Evolutionary conservation across 2,329 filamentous ascomycete genomes (phyloP).

Genomic region (Decorospora gaudefroyi): DNA sequence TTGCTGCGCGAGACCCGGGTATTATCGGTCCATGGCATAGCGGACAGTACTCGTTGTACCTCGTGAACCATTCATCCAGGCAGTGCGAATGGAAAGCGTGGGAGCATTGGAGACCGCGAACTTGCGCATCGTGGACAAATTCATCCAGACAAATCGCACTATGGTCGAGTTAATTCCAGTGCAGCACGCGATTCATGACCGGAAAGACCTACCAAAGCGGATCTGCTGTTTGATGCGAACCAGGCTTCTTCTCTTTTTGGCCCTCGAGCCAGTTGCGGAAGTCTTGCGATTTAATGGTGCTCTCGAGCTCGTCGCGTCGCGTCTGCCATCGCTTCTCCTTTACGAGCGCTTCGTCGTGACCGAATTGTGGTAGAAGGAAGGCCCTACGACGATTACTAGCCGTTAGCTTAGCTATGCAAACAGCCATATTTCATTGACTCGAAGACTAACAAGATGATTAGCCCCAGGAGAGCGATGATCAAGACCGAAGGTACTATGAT

Average conservation of each 20-base stretch:
- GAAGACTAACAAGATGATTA: constrained; percentile 38
- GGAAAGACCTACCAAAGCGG: constrained; percentile 32
- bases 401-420: constrained; percentile 10
- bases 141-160: constrained; percentile 48
- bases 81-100: constrained; percentile 47
- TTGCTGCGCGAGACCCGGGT: constrained; percentile 24
- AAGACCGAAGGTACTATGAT: constrained; percentile 42
- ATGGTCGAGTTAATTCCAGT: constrained; percentile 7
- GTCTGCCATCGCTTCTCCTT: constrained; percentile 33
- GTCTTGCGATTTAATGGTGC: constrained; percentile 36
- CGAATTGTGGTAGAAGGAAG: constrained; percentile 28
- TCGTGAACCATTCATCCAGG: constrained; percentile 46
- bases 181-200: not conserved
- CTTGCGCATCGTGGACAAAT: constrained; percentile 39
- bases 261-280: constrained; percentile 42
- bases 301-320: constrained; percentile 40
- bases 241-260: constrained; percentile 29
- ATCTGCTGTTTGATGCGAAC: constrained; percentile 20
- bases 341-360: constrained; percentile 14
- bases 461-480: constrained; percentile 35
- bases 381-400: constrained; percentile 27
- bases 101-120: constrained; percentile 43
- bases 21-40: constrained; percentile 47
- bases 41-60: constrained; percentile 47
- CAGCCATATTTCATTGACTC: not conserved